Base-by-base conservation (phyloP, 169 alveolate species). In the Pseudocohnilembus persalinus region DNA sequence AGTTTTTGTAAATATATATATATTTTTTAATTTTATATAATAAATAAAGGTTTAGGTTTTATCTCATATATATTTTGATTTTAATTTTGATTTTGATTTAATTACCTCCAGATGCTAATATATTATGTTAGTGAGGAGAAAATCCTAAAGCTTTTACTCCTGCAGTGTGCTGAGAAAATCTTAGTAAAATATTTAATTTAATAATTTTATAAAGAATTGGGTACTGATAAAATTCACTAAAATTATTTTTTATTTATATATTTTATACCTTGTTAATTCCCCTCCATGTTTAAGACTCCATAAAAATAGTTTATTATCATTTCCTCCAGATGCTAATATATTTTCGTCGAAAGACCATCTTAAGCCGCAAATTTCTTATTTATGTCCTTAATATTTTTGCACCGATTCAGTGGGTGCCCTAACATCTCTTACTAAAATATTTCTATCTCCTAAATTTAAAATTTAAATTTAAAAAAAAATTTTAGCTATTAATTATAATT, bases 71-170 rank as follows among this genome's bases (percentile, higher is more conserved):
- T n/a, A n/a, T n/a, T n/a, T n/a, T n/a, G n/a, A n/a, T n/a, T n/a
- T n/a, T n/a, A n/a, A n/a, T n/a, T n/a, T n/a, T n/a, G n/a, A n/a
- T n/a, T n/a, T n/a, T n/a, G n/a, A n/a, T n/a, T n/a, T n/a, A n/a
- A 49, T 49, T 49, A 49, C 68, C 99, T 1, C 99, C 99, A 25
- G 98, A 92, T 29, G 98, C 99, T 31, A 98, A 90, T 33, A 98
- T 92, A 68, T 97, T 97, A 83, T 95, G 93, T 91, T 97, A 97
- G 88, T 98, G 99, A 0, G 99, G 99, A 73, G 97, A 94, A 99
- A 99, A 98, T 15, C 99, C 98, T 20, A 98, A 91, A 29, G 99
- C 99, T 89, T 96, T 97, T 0, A 97, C 99, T 27, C 99, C 98
- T 64, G 99, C 98, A 31, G 88, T 87, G 83, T 96, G 98, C 63